phyloP scores from a whole-genome alignment of 2,329 filamentous ascomycete genomes.

The Leptosphaerulina australis region DNA sequence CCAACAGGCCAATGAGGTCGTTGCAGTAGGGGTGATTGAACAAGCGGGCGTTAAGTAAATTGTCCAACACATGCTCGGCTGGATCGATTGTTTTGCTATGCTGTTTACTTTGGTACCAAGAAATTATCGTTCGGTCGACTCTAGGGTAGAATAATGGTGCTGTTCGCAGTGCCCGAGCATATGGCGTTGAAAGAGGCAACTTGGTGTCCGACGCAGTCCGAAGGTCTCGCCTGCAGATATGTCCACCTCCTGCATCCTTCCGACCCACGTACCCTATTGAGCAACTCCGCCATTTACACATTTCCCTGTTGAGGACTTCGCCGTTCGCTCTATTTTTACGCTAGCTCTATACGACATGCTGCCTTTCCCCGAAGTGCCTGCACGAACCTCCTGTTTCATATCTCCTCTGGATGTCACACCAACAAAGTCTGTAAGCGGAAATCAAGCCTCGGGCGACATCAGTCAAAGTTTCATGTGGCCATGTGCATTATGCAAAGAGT shows the following conservation, averaged over 20 bases:
- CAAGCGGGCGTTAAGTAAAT: conserved; percentile 25
- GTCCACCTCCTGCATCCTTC: conserved; percentile 17
- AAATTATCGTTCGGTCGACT: neutral
- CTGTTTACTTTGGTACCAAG: conserved; percentile 6
- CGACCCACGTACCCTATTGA: conserved; percentile 12
- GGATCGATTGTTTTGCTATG: conserved; percentile 11
- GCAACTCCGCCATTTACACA: conserved; percentile 8
- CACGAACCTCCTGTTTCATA: conserved; percentile 27
- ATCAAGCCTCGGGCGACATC: conserved; percentile 23
- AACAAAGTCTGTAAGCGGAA: conserved; percentile 20
- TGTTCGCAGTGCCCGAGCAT: conserved; percentile 12
- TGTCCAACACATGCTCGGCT: conserved; percentile 15
- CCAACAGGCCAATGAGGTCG: conserved; percentile 22
- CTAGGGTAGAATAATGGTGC: conserved; percentile 6
- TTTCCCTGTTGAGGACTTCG: conserved; percentile 11
- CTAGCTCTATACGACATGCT: conserved; percentile 21
- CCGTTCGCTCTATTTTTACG: conserved; percentile 12
- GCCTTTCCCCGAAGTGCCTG: conserved; percentile 18
- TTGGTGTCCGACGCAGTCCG: conserved; percentile 3
- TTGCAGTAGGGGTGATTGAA: conserved; percentile 1
- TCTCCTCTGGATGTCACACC: conserved; percentile 21
- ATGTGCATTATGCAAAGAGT: conserved; percentile 3
- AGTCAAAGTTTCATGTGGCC: conserved; percentile 12
- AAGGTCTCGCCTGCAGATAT: conserved; percentile 9
- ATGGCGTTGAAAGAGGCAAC: neutral